Conservation (phyloP, 129 eudicot genomes). For the Deinandra increscens region DNA sequence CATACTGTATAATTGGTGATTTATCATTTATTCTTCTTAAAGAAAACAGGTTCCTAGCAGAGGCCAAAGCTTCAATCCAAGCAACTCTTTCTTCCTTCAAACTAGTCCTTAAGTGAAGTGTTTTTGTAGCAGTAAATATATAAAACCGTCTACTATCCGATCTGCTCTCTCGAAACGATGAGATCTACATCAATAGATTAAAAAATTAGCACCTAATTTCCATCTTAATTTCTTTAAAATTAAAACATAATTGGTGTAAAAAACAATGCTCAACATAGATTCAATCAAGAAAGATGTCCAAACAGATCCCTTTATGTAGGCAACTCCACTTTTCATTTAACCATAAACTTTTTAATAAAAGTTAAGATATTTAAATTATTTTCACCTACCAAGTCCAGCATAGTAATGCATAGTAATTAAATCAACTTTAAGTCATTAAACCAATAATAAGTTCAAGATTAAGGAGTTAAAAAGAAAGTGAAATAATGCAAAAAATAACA, state of each 20-base stretch:
- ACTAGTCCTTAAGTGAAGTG: slow-evolving; percentile 76
- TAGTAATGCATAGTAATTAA: slow-evolving; percentile 7
- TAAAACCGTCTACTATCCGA: slow-evolving; percentile 75
- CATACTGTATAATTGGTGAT: slow-evolving; percentile 39
- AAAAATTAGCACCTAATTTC: slow-evolving; percentile 1
- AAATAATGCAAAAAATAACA: neutral
- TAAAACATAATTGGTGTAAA: slow-evolving; percentile 11
- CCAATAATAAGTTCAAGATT: neutral
- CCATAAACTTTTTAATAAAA: slow-evolving; percentile 6
- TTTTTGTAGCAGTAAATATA: slow-evolving; percentile 86
- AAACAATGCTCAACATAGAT: slow-evolving; percentile 26
- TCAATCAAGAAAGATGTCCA: slow-evolving; percentile 22
- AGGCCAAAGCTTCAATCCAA: slow-evolving; percentile 77
- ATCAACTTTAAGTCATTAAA: slow-evolving; percentile 9
- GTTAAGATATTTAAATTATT: slow-evolving; percentile 11
- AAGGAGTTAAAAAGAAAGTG: neutral
- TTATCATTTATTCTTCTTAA: slow-evolving; percentile 51
- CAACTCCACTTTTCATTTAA: slow-evolving; percentile 1
- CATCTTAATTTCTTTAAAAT: neutral
- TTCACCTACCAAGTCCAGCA: slow-evolving; percentile 17
- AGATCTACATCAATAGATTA: slow-evolving; percentile 48
- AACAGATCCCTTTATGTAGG: slow-evolving; percentile 18
- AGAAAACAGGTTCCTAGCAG: slow-evolving; percentile 58
- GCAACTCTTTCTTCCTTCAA: slow-evolving; percentile 66
- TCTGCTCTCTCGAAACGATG: slow-evolving; percentile 80